phyloP scores from a whole-genome alignment of 2,329 filamentous ascomycete species.

The Aspergillus sp. region DNA sequence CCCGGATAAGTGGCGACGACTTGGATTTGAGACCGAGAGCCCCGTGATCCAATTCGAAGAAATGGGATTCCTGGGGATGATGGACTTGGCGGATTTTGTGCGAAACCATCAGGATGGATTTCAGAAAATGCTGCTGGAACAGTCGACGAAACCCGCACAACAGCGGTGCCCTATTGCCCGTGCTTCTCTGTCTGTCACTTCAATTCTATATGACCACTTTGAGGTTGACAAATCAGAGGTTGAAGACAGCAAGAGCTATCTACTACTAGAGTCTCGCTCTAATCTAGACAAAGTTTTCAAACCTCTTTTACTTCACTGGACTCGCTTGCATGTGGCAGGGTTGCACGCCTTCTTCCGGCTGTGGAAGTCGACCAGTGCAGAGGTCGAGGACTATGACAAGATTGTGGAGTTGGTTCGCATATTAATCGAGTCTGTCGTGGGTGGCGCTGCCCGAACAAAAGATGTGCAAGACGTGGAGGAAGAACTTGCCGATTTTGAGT shows the following conservation, averaged over 20 bases:
- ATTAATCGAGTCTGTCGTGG: conserved; percentile 85
- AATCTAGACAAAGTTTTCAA: conserved; percentile 86
- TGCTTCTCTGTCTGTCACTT: conserved; percentile 83
- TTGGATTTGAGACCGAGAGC: conserved; percentile 90
- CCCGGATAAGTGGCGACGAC: conserved; percentile 87
- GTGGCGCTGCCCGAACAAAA: conserved; percentile 77
- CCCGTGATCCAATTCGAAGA: conserved; percentile 83
- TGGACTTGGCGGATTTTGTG: conserved; percentile 95
- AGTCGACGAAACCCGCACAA: conserved; percentile 71
- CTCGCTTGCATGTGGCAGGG: conserved; percentile 81
- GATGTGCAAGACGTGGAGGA: conserved; percentile 88
- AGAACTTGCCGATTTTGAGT: conserved; percentile 82
- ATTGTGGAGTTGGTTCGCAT: conserved; percentile 90
- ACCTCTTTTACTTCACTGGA: conserved; percentile 91
- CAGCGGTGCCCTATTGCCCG: conserved; percentile 85
- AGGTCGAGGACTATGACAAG: conserved; percentile 87
- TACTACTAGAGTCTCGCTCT: conserved; percentile 72
- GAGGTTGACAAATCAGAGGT: conserved; percentile 84
- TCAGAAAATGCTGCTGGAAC: conserved; percentile 88
- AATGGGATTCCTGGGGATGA: conserved; percentile 90
- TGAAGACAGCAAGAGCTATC: conserved; percentile 76
- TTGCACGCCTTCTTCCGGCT: conserved; percentile 86
- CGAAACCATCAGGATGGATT: conserved; percentile 90
- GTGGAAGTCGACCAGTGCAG: conserved; percentile 88
- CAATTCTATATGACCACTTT: conserved; percentile 92